phyloP scores from a whole-genome alignment of 768 basidiomycete genomes.

The Gymnopilus junonius region DNA sequence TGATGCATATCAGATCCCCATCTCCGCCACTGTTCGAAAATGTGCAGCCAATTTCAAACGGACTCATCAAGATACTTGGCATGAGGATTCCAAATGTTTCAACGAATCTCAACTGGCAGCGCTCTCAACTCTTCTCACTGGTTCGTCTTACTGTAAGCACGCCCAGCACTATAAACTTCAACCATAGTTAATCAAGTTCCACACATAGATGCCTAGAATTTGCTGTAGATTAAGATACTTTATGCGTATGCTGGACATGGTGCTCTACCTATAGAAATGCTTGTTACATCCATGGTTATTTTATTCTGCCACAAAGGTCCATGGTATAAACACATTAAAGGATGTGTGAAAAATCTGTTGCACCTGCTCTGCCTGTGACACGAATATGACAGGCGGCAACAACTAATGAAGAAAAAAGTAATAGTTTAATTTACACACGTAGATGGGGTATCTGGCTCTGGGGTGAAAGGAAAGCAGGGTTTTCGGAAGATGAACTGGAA shows the following conservation, averaged over 20 bases:
- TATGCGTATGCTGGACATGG: conserved; percentile 3
- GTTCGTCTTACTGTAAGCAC: conserved; percentile 79
- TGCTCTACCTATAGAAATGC: conserved; percentile 14
- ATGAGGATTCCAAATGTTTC: conserved; percentile 86
- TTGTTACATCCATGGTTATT: conserved; percentile 4
- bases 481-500: conserved; percentile 20
- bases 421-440: conserved; percentile 35
- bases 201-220: conserved; percentile 33
- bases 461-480: conserved; percentile 32
- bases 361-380: conserved; percentile 1
- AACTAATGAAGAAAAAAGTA: conserved; percentile 11
- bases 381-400: conserved; percentile 14
- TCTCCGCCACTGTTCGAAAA: conserved; percentile 81
- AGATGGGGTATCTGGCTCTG: conserved; percentile 46
- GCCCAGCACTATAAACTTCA: conserved; percentile 1
- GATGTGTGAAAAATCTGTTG: background rate
- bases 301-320: conserved; percentile 7
- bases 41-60: conserved; percentile 82
- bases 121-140: conserved; percentile 82
- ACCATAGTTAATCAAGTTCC: background rate
- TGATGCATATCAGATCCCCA: conserved; percentile 60
- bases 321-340: conserved; percentile 12
- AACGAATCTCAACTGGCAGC: conserved; percentile 83
- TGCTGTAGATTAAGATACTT: conserved; percentile 11
- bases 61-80: conserved; percentile 90